Evolutionary conservation across 192 early-diverging fungal genomes (phyloP).

Genomic region (Linnemannia elongata): DNA sequence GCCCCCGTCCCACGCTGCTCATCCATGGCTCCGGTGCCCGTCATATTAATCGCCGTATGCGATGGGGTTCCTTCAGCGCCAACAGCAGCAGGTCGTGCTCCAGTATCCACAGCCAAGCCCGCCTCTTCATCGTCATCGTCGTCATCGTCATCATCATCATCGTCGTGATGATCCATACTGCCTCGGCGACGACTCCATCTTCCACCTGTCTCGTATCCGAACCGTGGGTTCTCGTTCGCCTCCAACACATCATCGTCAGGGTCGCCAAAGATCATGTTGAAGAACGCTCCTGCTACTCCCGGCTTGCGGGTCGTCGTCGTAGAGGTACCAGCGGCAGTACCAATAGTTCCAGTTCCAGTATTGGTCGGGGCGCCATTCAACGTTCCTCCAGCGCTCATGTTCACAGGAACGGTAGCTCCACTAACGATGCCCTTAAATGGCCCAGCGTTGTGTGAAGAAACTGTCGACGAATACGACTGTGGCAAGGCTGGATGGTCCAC

Average conservation of each 20-base stretch:
- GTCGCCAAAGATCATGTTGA: slow-evolving; percentile 49
- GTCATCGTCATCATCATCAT: slow-evolving; percentile 46
- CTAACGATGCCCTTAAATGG: neutral
- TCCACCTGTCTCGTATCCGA: slow-evolving; percentile 46
- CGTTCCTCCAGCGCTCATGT: neutral
- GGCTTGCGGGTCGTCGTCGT: slow-evolving; percentile 10
- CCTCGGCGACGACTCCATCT: slow-evolving; percentile 32
- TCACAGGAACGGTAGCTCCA: neutral
- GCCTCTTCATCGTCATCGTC: slow-evolving; percentile 28
- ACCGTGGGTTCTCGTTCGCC: slow-evolving; percentile 18
- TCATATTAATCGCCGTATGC: slow-evolving; percentile 17
- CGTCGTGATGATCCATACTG: slow-evolving; percentile 23
- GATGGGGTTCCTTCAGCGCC: neutral
- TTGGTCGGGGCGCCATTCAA: neutral
- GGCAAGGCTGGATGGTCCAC: neutral
- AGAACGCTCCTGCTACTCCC: slow-evolving; percentile 28
- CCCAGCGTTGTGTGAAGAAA: neutral
- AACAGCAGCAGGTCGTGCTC: neutral
- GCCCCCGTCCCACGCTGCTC: neutral
- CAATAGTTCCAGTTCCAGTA: neutral
- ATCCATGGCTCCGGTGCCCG: neutral
- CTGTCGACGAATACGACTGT: neutral
- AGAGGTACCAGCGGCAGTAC: neutral
- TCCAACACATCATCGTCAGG: slow-evolving; percentile 25
- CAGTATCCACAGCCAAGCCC: neutral